phyloP scores from a whole-genome alignment of 257 asterid species.

The Cynanchum wilfordii region DNA sequence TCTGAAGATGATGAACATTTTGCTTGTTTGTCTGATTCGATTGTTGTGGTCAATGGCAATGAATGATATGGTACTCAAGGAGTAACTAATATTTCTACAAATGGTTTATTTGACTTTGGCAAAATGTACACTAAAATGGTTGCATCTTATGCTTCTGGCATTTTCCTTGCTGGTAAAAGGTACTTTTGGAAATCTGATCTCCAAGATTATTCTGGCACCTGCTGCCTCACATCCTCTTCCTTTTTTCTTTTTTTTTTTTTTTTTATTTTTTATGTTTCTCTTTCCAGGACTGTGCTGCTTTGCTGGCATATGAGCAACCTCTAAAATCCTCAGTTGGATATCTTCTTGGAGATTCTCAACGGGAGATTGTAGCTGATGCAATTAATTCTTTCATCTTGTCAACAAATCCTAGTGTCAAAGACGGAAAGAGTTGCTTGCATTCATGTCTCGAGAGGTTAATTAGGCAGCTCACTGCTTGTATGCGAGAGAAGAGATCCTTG shows the following conservation, averaged over 20 bases:
- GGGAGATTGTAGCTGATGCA: conserved; percentile 92
- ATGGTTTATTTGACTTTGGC: background rate
- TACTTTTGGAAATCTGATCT: background rate
- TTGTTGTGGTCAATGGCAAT: background rate
- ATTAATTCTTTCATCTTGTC: conserved; percentile 66
- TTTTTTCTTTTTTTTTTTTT: conserved; percentile 4
- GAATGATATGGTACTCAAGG: background rate
- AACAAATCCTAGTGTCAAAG: conserved; percentile 52
- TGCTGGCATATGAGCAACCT: conserved; percentile 82
- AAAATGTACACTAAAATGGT: background rate
- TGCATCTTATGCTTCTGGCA: background rate
- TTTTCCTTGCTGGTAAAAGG: background rate
- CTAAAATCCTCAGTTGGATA: conserved; percentile 69
- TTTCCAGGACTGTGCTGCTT: conserved; percentile 82
- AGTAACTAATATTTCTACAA: background rate
- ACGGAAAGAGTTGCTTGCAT: conserved; percentile 46
- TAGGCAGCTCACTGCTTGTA: conserved; percentile 73
- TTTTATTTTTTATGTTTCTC: conserved; percentile 1
- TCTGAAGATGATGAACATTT: background rate
- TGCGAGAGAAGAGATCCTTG: conserved; percentile 63
- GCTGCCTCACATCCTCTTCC: background rate
- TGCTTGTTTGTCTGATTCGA: background rate
- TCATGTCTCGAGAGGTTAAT: conserved; percentile 75
- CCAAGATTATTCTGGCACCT: background rate
- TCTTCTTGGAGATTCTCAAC: conserved; percentile 69